A percentile compares a stretch with the other conserved stretches of the same genome.
phyloP scores from a whole-genome alignment of 2,329 filamentous ascomycete genomes.

The Aspergillus vadensis region DNA sequence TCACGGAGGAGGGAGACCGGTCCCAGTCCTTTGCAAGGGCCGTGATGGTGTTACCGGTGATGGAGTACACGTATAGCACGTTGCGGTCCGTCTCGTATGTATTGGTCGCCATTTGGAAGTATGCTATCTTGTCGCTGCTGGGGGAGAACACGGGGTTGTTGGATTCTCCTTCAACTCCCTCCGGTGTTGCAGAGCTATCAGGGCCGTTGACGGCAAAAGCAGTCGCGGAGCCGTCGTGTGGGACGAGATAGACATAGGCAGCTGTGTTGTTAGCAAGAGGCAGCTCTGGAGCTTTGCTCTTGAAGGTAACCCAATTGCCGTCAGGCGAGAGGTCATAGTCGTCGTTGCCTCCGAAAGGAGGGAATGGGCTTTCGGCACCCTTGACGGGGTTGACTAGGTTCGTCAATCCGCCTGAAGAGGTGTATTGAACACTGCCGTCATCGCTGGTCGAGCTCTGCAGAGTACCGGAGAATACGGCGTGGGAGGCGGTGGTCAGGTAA shows the following conservation, averaged over 20 bases:
- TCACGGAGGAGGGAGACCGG: constrained; percentile 53
- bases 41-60: constrained; percentile 40
- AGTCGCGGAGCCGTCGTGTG: constrained; percentile 63
- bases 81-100: constrained; percentile 80
- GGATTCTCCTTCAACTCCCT: constrained; percentile 59
- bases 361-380: constrained; percentile 49
- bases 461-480: constrained; percentile 72
- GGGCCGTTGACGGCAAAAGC: constrained; percentile 46
- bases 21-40: constrained; percentile 51
- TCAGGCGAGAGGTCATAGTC: constrained; percentile 69
- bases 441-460: constrained; percentile 41
- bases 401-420: constrained; percentile 58
- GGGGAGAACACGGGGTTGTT: constrained; percentile 73
- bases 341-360: constrained; percentile 74
- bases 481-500: constrained; percentile 69
- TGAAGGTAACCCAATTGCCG: constrained; percentile 44
- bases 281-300: constrained; percentile 47
- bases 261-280: constrained; percentile 67
- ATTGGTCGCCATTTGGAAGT: constrained; percentile 73
- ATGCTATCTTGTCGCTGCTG: constrained; percentile 70
- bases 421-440: constrained; percentile 41
- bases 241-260: constrained; percentile 75
- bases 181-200: constrained; percentile 42
- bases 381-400: constrained; percentile 44
- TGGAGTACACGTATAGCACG: constrained; percentile 46